Evolutionary conservation across 75 land plant genomes (phyloP).

Genomic region (Adiantum capillusveneris): DNA sequence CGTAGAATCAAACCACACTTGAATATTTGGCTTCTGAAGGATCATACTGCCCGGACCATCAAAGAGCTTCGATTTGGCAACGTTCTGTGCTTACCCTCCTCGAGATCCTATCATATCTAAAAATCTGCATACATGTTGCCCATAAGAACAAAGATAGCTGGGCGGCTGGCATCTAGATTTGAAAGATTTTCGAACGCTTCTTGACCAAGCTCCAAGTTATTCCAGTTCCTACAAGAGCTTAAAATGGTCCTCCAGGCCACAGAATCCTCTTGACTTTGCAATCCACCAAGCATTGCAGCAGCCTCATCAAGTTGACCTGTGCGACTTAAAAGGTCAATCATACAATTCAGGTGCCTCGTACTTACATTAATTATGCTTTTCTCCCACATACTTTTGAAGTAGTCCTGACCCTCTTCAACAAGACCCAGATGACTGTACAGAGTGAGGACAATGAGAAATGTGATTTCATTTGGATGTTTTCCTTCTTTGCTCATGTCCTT

Average conservation of each 20-base stretch:
- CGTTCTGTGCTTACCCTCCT: too few species aligned
- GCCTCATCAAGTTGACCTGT: not conserved
- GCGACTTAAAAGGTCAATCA: slow-evolving; percentile 4
- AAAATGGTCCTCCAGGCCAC: slow-evolving; percentile 35
- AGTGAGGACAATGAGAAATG: not conserved
- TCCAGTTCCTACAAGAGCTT: slow-evolving; percentile 22
- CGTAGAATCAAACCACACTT: too few species aligned
- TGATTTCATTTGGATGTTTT: not conserved
- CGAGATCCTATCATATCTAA: too few species aligned
- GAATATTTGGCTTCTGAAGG: too few species aligned
- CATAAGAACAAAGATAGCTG: too few species aligned
- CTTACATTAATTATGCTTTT: not conserved
- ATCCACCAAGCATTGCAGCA: slow-evolving; percentile 10
- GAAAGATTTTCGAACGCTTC: slow-evolving; percentile 6
- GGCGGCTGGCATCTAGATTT: too few species aligned
- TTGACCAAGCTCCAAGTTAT: slow-evolving; percentile 20
- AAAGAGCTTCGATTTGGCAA: too few species aligned
- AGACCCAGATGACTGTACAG: not conserved
- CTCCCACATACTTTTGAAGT: not conserved
- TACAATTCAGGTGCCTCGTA: not conserved
- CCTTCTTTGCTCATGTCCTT: not conserved
- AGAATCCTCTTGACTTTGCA: slow-evolving; percentile 18
- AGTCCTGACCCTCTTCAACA: not conserved
- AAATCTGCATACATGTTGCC: too few species aligned
- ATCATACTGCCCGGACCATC: too few species aligned